Conservation (phyloP, 352 stramenopile species). For the Pythium monospermum region DNA sequence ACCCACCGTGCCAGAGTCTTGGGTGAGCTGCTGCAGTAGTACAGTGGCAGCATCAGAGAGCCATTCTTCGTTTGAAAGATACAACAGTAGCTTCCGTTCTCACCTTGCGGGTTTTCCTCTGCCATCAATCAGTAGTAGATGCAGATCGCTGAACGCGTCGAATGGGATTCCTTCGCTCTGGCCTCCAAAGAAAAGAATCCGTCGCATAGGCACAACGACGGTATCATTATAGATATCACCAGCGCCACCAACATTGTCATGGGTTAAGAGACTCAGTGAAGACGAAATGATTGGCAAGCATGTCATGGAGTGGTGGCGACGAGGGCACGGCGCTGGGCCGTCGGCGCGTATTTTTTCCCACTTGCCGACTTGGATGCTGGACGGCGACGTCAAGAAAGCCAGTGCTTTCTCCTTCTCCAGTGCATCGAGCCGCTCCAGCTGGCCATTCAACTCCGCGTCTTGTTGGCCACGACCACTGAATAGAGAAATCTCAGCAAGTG, state of each 20-base stretch:
- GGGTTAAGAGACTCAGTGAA: conserved; percentile 8
- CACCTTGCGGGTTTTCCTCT: conserved; percentile 5
- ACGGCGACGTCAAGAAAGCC: conserved; percentile 33
- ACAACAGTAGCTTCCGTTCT: neutral
- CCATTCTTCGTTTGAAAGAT: neutral
- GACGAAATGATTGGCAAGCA: conserved; percentile 34
- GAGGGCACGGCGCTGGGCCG: conserved; percentile 39
- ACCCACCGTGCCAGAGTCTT: conserved; percentile 41
- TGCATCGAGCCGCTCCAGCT: neutral
- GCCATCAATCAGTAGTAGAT: conserved; percentile 38
- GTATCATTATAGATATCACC: no score
- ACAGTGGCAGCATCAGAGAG: neutral
- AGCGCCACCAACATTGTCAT: no score
- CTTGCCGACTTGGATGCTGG: conserved; percentile 37
- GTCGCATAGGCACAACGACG: conserved; percentile 28
- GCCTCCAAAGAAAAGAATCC: conserved; percentile 62
- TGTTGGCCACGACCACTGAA: neutral
- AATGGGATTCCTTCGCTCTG: conserved; percentile 67
- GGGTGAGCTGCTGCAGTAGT: conserved; percentile 2
- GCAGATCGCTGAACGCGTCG: conserved; percentile 58
- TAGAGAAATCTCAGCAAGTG: neutral
- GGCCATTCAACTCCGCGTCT: conserved; percentile 1
- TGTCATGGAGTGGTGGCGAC: conserved; percentile 64
- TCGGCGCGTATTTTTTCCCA: conserved; percentile 54
- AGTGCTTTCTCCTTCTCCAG: conserved; percentile 16